A percentile compares a stretch with the other conserved stretches of the same genome.
These are phyloP conservation scores for Aaosphaeria pasadenensis DNA, from an alignment of 2,329 filamentous ascomycete genomes.

Conservation along the genomic window DNA sequence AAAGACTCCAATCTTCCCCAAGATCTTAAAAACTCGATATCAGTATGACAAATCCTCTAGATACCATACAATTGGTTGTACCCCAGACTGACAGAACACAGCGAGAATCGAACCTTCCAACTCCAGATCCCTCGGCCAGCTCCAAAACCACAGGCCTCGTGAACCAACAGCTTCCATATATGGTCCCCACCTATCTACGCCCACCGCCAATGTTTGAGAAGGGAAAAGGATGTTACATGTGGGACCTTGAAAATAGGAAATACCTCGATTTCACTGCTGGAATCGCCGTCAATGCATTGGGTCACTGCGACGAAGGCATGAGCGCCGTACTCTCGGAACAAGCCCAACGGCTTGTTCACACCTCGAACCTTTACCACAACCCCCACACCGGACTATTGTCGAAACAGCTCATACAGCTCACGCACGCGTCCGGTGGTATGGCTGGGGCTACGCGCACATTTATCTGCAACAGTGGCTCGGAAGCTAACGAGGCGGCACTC, in stretches of 20 bases:
- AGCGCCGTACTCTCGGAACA: conserved; percentile 73
- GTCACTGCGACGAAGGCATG: conserved; percentile 83
- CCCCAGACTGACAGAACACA: conserved; percentile 10
- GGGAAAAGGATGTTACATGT: conserved; percentile 83
- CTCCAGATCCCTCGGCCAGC: conserved; percentile 69
- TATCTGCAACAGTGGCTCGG: conserved; percentile 92
- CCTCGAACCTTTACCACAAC: conserved; percentile 96
- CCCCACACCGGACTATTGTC: conserved; percentile 90
- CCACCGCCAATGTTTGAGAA: conserved; percentile 86
- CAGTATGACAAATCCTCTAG: conserved; percentile 21
- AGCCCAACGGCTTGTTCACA: conserved; percentile 78
- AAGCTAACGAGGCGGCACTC: conserved; percentile 96
- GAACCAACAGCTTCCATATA: conserved; percentile 74
- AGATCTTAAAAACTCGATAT: conserved; percentile 40
- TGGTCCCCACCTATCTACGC: conserved; percentile 93
- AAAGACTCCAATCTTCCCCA: conserved; percentile 40
- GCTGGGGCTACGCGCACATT: conserved; percentile 77
- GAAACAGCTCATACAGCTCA: conserved; percentile 79
- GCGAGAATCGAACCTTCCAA: conserved; percentile 50
- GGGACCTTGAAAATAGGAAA: conserved; percentile 81
- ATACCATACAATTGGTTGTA: not conserved
- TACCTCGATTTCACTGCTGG: conserved; percentile 96
- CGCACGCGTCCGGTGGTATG: conserved; percentile 76
- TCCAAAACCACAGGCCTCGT: conserved; percentile 74
- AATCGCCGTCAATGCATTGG: conserved; percentile 91